These are phyloP conservation scores for Chlamydomonas incerta DNA, from an alignment of 139 green algal species.

Conservation along the genomic window DNA sequence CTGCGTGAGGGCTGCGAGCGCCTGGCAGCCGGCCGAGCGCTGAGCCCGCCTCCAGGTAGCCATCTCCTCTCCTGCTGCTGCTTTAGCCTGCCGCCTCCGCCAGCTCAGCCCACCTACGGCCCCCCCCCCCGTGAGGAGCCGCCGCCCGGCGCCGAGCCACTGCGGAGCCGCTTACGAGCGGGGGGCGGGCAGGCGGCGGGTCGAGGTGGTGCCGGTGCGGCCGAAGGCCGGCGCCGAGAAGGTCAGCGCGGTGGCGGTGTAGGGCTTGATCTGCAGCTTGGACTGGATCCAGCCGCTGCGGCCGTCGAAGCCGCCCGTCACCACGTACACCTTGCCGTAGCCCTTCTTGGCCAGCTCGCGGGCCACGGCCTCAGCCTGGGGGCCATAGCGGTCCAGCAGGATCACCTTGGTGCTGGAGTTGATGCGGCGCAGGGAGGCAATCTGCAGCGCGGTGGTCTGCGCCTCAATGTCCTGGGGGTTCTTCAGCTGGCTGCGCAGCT, in stretches of 20 bases:
- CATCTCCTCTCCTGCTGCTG: no score
- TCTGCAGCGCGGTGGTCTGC: conserved; percentile 81
- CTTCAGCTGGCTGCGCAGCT: conserved; percentile 77
- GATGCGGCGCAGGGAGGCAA: conserved; percentile 81
- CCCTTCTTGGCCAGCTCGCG: conserved; percentile 75
- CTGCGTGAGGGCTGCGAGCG: no score
- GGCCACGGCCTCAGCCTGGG: conserved; percentile 73
- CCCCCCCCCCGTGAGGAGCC: no score
- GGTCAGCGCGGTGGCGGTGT: conserved; percentile 51
- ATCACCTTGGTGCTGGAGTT: conserved; percentile 73
- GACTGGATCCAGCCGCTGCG: conserved; percentile 72
- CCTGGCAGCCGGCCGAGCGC: no score
- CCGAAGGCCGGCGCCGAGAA: conserved; percentile 12
- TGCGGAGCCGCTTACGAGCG: background rate
- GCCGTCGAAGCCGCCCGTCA: conserved; percentile 79
- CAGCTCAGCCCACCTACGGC: no score
- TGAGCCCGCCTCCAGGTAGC: no score
- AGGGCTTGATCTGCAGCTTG: conserved; percentile 86
- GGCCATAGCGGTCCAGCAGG: conserved; percentile 85
- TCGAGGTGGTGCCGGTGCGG: conserved; percentile 34
- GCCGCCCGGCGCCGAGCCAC: background rate
- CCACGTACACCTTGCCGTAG: conserved; percentile 63
- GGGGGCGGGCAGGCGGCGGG: conserved; percentile 45
- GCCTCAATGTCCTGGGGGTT: conserved; percentile 67
- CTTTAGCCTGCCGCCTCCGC: no score